A percentile compares a stretch with the other conserved stretches of the same genome.
Evolutionary conservation across 148 eudicot genomes (phyloP).

Genomic region (Rhododendron griersonianum): DNA sequence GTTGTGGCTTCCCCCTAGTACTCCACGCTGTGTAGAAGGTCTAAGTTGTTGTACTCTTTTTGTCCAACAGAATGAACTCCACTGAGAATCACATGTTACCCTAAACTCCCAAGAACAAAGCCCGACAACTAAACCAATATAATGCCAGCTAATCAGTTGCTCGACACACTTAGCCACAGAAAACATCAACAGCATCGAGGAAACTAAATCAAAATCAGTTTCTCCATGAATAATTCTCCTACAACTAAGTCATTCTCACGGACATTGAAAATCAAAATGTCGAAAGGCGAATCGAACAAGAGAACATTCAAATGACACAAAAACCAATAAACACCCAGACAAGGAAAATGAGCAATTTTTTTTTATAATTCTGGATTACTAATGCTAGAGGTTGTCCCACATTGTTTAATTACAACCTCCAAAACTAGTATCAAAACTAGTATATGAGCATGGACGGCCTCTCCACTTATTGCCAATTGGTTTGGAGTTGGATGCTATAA

Average conservation of each 20-base stretch:
- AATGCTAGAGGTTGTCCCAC: too few species aligned
- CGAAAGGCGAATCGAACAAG: background rate
- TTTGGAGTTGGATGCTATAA: too few species aligned
- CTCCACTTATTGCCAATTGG: too few species aligned
- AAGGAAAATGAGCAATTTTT: background rate
- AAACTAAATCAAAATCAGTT: background rate
- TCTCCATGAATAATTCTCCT: background rate
- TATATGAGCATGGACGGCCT: too few species aligned
- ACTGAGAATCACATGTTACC: background rate
- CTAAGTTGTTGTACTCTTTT: too few species aligned
- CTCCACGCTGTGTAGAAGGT: background rate
- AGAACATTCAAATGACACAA: background rate
- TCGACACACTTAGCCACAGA: background rate
- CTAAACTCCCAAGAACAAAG: background rate
- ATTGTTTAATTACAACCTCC: too few species aligned
- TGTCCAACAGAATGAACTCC: background rate
- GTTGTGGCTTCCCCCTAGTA: background rate
- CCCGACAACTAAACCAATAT: background rate
- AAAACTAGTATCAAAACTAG: too few species aligned
- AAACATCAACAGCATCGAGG: background rate
- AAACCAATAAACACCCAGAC: background rate
- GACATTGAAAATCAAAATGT: background rate
- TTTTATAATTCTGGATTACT: too few species aligned
- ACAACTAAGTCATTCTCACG: background rate
- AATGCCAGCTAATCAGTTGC: background rate